These are phyloP conservation scores for Kockovaella imperatae DNA, from an alignment of 768 basidiomycete genomes.

Conservation along the genomic window DNA sequence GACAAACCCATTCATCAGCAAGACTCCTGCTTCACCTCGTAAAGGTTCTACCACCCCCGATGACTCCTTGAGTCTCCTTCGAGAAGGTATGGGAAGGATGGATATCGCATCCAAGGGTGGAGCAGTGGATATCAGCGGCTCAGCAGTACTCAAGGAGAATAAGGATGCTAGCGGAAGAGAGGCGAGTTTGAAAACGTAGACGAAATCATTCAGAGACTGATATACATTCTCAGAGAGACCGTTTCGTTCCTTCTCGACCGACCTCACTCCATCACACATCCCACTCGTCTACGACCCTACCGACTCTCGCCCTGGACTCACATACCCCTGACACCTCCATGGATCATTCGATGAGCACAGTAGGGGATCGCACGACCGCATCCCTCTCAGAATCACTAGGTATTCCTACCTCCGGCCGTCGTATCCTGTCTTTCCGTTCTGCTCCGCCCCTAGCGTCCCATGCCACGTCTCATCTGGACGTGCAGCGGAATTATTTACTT, in stretches of 20 bases:
- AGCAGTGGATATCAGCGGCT: conserved; percentile 3
- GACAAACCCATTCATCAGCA: conserved; percentile 30
- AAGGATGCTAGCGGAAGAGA: conserved; percentile 9
- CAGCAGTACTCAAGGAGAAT: conserved; percentile 3
- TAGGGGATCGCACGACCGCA: conserved; percentile 19
- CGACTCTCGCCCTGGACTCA: conserved; percentile 25
- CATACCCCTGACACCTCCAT: conserved; percentile 22
- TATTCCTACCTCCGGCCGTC: conserved; percentile 16
- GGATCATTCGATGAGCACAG: conserved; percentile 4
- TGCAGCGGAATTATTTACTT: conserved; percentile 27
- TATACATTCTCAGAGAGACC: conserved; percentile 19
- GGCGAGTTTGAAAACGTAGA: conserved; percentile 5
- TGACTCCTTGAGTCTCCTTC: conserved; percentile 17
- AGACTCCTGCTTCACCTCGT: conserved; percentile 17
- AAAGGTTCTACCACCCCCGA: conserved; percentile 12
- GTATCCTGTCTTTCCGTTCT: conserved; percentile 32
- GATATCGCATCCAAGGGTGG: conserved; percentile 21
- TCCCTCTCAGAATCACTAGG: conserved; percentile 30
- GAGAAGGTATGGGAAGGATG: conserved; percentile 37
- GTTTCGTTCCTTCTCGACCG: conserved; percentile 37
- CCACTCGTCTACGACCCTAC: conserved; percentile 24
- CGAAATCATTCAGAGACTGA: background rate
- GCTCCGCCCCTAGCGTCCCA: conserved; percentile 28
- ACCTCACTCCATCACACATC: conserved; percentile 27
- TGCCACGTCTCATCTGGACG: conserved; percentile 30